phyloP scores from a whole-genome alignment of 2,329 filamentous ascomycete species.

The Bipolaris oryzae region DNA sequence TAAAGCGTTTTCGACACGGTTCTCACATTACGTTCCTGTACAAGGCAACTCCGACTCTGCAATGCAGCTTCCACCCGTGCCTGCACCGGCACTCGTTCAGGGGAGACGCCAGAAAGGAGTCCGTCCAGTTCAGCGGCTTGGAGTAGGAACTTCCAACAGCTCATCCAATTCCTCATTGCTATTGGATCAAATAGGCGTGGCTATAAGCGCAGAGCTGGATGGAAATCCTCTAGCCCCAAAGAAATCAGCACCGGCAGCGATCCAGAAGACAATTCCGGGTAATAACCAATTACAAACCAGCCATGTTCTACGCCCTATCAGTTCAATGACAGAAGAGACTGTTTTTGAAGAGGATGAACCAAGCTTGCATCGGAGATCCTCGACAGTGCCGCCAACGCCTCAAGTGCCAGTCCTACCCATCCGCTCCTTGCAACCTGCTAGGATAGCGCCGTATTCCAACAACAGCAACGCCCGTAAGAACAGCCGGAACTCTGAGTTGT shows the following conservation, averaged over 20 bases:
- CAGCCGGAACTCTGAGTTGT: conserved; percentile 35
- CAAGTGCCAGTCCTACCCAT: conserved; percentile 44
- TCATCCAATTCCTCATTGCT: conserved; percentile 31
- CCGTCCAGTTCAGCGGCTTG: conserved; percentile 27
- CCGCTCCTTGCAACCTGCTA: conserved; percentile 40
- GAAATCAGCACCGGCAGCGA: conserved; percentile 8
- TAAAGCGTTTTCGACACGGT: conserved; percentile 27
- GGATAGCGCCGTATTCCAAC: conserved; percentile 21
- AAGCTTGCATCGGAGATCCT: conserved; percentile 31
- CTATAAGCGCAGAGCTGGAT: conserved; percentile 46
- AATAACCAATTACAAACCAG: conserved; percentile 12
- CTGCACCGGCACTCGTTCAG: conserved; percentile 17
- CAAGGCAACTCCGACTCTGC: conserved; percentile 16
- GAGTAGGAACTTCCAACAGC: conserved; percentile 28
- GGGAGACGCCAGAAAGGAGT: conserved; percentile 7
- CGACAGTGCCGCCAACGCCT: conserved; percentile 38
- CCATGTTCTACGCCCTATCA: conserved; percentile 32
- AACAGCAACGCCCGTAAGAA: conserved; percentile 11
- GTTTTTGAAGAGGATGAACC: conserved; percentile 48
- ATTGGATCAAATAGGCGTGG: conserved; percentile 46
- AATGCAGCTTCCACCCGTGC: conserved; percentile 21
- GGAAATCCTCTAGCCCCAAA: conserved; percentile 26
- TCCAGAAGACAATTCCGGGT: conserved; percentile 11
- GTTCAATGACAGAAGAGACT: conserved; percentile 43
- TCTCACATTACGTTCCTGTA: conserved; percentile 29